Percentiles rank a stretch among this genome's conserved stretches.
phyloP scores from a whole-genome alignment of 177 flowering plant species.

The Vitis hybrid region DNA sequence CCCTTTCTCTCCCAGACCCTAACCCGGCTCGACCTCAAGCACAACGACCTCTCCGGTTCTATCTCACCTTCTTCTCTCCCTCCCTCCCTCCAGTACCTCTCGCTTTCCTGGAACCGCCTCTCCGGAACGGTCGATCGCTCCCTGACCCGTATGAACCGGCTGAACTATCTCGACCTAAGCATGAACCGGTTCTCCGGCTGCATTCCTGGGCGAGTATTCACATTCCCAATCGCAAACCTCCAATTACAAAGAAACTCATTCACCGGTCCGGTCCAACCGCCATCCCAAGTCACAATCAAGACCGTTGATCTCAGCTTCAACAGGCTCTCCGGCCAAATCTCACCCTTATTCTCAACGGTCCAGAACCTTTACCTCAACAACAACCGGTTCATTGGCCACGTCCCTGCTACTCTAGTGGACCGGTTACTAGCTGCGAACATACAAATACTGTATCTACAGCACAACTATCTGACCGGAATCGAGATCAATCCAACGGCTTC shows the following conservation, averaged over 20 bases:
- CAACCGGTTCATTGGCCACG: conserved; percentile 79
- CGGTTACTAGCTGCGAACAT: conserved; percentile 59
- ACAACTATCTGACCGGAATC: conserved; percentile 84
- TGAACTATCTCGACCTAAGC: conserved; percentile 81
- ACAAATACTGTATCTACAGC: conserved; percentile 78
- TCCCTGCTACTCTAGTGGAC: conserved; percentile 76
- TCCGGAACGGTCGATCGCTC: conserved; percentile 60
- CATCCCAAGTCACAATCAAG: conserved; percentile 51
- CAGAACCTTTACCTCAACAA: conserved; percentile 80
- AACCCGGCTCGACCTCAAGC: conserved; percentile 74
- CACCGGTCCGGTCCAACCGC: conserved; percentile 63
- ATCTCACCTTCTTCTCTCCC: conserved; percentile 52
- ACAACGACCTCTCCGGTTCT: conserved; percentile 78
- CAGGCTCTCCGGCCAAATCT: conserved; percentile 64
- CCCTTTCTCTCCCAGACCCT: conserved; percentile 48
- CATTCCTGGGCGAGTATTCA: conserved; percentile 65
- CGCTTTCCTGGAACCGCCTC: conserved; percentile 73
- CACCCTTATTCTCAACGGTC: conserved; percentile 77
- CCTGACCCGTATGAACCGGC: conserved; percentile 46
- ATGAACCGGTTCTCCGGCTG: conserved; percentile 80
- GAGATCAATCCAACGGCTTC: conserved; percentile 79
- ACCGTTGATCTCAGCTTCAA: conserved; percentile 94
- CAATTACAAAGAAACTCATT: conserved; percentile 78
- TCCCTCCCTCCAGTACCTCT: conserved; percentile 72
- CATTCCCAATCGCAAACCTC: conserved; percentile 62